These are phyloP conservation scores for Cyberlindnera petersonii DNA, from an alignment of 805 yeast species.

Conservation along the genomic window DNA sequence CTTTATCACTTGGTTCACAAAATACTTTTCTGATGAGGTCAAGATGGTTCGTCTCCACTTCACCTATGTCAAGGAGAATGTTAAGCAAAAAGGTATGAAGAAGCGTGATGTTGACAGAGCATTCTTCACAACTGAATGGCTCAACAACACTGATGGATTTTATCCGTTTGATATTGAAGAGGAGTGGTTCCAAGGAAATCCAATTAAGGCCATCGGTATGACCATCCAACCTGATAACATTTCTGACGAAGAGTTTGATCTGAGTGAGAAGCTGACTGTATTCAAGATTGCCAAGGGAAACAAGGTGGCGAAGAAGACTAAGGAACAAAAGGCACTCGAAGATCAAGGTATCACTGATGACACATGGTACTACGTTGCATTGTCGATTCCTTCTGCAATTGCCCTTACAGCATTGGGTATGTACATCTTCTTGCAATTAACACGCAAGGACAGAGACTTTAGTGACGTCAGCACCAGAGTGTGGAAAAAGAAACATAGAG, in stretches of 20 bases:
- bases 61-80: slow-evolving; percentile 56
- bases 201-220: slow-evolving; percentile 37
- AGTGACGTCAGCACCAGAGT: slow-evolving; percentile 37
- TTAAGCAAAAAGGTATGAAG: slow-evolving; percentile 54
- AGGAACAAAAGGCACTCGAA: slow-evolving; percentile 39
- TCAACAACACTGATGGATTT: slow-evolving; percentile 56
- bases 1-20: slow-evolving; percentile 79
- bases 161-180: slow-evolving; percentile 57
- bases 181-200: slow-evolving; percentile 49
- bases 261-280: slow-evolving; percentile 47
- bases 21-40: slow-evolving; percentile 52
- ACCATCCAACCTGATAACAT: slow-evolving; percentile 71
- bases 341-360: slow-evolving; percentile 44
- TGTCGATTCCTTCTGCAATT: slow-evolving; percentile 67
- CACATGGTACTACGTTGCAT: slow-evolving; percentile 57
- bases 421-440: slow-evolving; percentile 59
- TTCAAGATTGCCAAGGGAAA: slow-evolving; percentile 40
- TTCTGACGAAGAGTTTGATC: slow-evolving; percentile 61
- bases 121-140: slow-evolving; percentile 72
- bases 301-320: slow-evolving; percentile 37
- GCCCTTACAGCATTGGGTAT: slow-evolving; percentile 54
- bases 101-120: slow-evolving; percentile 40
- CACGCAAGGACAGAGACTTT: slow-evolving; percentile 53
- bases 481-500: slow-evolving; percentile 34
- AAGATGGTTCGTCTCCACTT: slow-evolving; percentile 63